Base-by-base conservation (phyloP, 139 green algal species). In the Picochlorum sp. region DNA sequence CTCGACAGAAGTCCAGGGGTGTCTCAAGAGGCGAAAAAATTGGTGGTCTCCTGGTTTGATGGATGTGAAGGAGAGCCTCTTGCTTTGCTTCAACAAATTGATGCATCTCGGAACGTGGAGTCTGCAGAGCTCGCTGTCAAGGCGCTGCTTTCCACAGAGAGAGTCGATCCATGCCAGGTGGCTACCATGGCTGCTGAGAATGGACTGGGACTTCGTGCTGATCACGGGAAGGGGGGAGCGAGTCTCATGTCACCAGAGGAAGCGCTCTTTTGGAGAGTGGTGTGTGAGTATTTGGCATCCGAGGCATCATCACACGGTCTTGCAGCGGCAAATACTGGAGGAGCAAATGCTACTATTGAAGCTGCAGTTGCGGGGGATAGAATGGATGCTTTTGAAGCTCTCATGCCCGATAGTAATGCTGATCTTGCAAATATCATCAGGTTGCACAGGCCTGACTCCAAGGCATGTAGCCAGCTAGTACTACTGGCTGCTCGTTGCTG, bases 361-460 rank as follows among this genome's bases (percentile, higher is more conserved):
- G 60, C 61, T 2, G 72, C 76, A 12, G 44, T 31, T 25, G 72
- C 72, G 1, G 50, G 50, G 1, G 75, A 78, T 20, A 32, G 49
- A 6, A 50, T 82, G 2, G 73, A 81, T 32, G 78, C 75, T 24
- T 65, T 87, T 22, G 80, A 87, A 28, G 33, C 44, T 6, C 63
- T 55, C 10, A 61, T 87, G 55, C 80, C 80, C 0, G 35, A 31
- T 16, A 67, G 58, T 1, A 54, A 67, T 25, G 51, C 50, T 3
- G 67, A 75, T 3, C 57, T 85, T 22, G 49, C 75, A 35, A 40
- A 31, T 1, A 43, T 77, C n/a, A 59, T 68, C 1, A 33, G 26
- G 8, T n/a, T 43, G 30, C 74, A 84, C 22, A 65, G 57, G 16
- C 25, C 31, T 47, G 45, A n/a, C 7, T 68, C 71, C 2, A 82